These are phyloP conservation scores for Colletotrichum sp. DNA, from an alignment of 2,329 filamentous ascomycete genomes.

Conservation along the genomic window DNA sequence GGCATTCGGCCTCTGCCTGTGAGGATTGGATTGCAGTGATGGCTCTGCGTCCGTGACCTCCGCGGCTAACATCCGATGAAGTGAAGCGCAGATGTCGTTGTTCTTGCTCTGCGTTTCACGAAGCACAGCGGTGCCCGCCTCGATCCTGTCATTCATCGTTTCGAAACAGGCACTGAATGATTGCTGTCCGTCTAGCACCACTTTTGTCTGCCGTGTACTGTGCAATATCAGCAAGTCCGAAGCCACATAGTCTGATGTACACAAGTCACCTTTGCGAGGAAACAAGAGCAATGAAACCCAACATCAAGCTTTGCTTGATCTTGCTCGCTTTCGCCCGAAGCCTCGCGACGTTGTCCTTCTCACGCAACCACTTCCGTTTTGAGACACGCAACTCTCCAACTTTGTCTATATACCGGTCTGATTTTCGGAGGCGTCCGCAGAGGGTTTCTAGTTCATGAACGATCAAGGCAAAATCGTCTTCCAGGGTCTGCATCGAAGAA, in stretches of 20 bases:
- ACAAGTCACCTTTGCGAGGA: neutral
- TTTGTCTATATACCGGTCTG: neutral
- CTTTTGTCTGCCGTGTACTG: neutral
- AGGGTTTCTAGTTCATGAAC: neutral
- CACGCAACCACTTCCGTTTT: neutral
- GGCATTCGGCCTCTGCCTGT: neutral
- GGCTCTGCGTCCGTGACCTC: neutral
- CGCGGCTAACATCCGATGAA: neutral
- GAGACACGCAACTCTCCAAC: neutral
- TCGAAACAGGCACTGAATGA: neutral
- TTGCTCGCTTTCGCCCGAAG: neutral
- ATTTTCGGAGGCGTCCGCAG: neutral
- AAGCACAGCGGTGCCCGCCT: neutral
- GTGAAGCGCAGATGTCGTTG: neutral
- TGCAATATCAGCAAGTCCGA: neutral
- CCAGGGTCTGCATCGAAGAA: neutral
- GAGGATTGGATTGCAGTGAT: neutral
- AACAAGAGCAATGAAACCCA: neutral
- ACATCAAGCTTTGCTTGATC: neutral
- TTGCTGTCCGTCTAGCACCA: neutral
- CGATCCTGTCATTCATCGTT: neutral
- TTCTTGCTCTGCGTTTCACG: neutral
- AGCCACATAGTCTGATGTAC: neutral
- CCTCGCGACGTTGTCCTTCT: neutral
- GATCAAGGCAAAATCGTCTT: neutral